Conservation (phyloP, 1,284 basidiomycete genomes). For the Ganoderma boninense region DNA sequence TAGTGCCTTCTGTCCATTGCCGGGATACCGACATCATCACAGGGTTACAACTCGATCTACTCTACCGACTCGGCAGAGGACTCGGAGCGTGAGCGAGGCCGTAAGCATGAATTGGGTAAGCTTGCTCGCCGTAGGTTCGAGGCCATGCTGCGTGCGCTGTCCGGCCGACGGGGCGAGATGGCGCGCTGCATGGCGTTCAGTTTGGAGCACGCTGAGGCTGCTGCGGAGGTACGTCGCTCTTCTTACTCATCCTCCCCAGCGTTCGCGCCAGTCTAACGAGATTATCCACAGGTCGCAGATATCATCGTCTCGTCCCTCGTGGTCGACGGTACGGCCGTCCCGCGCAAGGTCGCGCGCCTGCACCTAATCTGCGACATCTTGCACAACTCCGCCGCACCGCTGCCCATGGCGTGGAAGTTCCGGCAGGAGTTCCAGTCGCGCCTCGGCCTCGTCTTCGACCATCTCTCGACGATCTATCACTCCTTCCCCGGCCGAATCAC, state of each 20-base stretch:
- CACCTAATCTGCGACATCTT: conserved; percentile 97
- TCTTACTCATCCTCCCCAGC: conserved; percentile 4
- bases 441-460: conserved; percentile 91
- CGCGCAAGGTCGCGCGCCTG: conserved; percentile 94
- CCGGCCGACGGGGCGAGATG: conserved; percentile 89
- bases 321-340: conserved; percentile 90
- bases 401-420: conserved; percentile 94
- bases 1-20: neutral
- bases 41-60: conserved; percentile 93
- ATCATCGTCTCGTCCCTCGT: conserved; percentile 86
- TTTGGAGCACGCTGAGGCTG: conserved; percentile 93
- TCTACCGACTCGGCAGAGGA: conserved; percentile 97
- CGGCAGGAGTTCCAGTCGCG: conserved; percentile 90
- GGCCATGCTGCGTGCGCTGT: conserved; percentile 87
- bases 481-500: conserved; percentile 93
- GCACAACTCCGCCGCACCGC: conserved; percentile 91
- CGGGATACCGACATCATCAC: conserved; percentile 17
- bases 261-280: conserved; percentile 13
- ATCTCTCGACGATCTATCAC: conserved; percentile 91
- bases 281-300: conserved; percentile 73
- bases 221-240: conserved; percentile 75
- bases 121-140: conserved; percentile 86
- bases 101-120: conserved; percentile 79
- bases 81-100: conserved; percentile 82
- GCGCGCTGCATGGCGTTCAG: conserved; percentile 97